A percentile compares a stretch with the other conserved stretches of the same genome.
Conservation (phyloP, 495 filamentous ascomycete species). For the Entonaema liquescens region DNA sequence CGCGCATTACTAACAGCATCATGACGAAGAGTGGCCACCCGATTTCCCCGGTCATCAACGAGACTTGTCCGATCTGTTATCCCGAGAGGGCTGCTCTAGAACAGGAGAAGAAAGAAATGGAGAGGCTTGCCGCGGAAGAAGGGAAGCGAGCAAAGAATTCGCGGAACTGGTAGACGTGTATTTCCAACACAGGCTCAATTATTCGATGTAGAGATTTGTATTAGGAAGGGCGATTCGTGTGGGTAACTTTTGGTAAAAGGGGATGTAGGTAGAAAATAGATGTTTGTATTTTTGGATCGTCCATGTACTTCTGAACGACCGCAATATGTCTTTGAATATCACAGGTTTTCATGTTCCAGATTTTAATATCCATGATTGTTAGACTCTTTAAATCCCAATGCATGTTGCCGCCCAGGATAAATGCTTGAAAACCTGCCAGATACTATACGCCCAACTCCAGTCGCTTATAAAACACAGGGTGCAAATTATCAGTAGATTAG, state of each 20-base stretch:
- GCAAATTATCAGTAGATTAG: constrained; percentile 49
- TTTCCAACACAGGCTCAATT: not conserved
- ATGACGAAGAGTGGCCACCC: not conserved
- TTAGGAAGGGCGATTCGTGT: not conserved
- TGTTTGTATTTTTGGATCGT: not conserved
- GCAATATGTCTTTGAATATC: not conserved
- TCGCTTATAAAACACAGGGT: not conserved
- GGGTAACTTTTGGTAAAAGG: too few relatives aligned
- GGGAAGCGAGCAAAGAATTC: constrained; percentile 11
- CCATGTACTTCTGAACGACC: too few relatives aligned
- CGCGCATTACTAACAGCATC: constrained; percentile 13
- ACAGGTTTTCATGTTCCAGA: not conserved
- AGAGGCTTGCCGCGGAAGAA: constrained; percentile 3
- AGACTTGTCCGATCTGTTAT: constrained; percentile 29
- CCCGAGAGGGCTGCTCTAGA: constrained; percentile 21
- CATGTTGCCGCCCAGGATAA: too few relatives aligned
- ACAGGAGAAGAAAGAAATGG: constrained; percentile 6
- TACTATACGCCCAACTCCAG: not conserved
- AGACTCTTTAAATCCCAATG: too few relatives aligned
- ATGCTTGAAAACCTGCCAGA: too few relatives aligned
- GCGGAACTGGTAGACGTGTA: not conserved
- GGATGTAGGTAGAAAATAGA: not conserved
- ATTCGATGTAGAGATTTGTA: not conserved
- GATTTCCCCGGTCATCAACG: constrained; percentile 13
- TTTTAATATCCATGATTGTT: not conserved